Evolutionary conservation across 2,329 filamentous ascomycete species (phyloP).

Genomic region (Neonectria coccinea): DNA sequence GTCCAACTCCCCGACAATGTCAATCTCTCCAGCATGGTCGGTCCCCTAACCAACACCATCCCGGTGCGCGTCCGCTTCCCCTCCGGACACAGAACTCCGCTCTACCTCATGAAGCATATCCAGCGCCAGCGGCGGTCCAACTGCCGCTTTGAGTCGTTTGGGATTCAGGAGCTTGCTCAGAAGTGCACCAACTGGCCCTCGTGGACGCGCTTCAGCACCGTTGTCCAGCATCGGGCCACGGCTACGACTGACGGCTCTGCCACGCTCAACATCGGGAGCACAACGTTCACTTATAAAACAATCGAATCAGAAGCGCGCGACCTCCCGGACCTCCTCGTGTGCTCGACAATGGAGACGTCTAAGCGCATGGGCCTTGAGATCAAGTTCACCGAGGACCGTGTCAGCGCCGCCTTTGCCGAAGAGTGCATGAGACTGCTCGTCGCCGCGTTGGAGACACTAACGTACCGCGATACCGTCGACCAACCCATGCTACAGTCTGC

Average conservation of each 20-base stretch:
- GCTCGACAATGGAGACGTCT: conserved; percentile 53
- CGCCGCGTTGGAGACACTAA: conserved; percentile 59
- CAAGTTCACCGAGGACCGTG: conserved; percentile 59
- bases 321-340: conserved; percentile 59
- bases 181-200: conserved; percentile 66
- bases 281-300: conserved; percentile 58
- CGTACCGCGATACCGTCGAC: conserved; percentile 58
- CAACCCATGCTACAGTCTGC: conserved; percentile 60
- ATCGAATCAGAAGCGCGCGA: conserved; percentile 56
- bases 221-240: conserved; percentile 62
- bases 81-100: conserved; percentile 56
- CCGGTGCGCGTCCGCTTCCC: conserved; percentile 63
- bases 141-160: conserved; percentile 63
- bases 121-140: conserved; percentile 62
- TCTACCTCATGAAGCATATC: conserved; percentile 61
- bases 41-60: conserved; percentile 60
- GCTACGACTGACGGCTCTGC: conserved; percentile 50
- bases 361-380: conserved; percentile 57
- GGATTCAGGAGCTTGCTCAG: conserved; percentile 63
- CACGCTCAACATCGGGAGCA: conserved; percentile 59
- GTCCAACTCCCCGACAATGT: conserved; percentile 58
- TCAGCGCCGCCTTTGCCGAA: conserved; percentile 56
- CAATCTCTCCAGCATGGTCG: conserved; percentile 66
- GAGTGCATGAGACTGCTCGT: conserved; percentile 60
- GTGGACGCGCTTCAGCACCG: conserved; percentile 65